Percentiles rank a stretch among this genome's conserved stretches.
Evolutionary conservation across 257 asterid genomes (phyloP).

Genomic region (Leptodermis oblonga): DNA sequence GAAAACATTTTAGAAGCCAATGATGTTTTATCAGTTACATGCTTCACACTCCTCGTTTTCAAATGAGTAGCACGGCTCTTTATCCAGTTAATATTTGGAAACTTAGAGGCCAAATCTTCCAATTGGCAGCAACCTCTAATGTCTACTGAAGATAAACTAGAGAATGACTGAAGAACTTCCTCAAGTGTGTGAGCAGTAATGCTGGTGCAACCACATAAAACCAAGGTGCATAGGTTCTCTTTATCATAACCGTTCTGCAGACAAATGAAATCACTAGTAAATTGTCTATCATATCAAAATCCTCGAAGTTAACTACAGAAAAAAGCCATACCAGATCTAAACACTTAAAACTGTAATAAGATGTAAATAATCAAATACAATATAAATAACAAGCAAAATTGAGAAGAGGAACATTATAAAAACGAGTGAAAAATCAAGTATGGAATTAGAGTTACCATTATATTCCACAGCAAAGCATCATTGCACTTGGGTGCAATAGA

Average conservation of each 20-base stretch:
- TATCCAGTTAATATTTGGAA: slow-evolving; percentile 80
- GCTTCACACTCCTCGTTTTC: slow-evolving; percentile 57
- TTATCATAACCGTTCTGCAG: slow-evolving; percentile 79
- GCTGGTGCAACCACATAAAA: slow-evolving; percentile 74
- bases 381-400: not conserved
- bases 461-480: slow-evolving; percentile 52
- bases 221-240: slow-evolving; percentile 66
- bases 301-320: not conserved
- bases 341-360: not conserved
- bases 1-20: slow-evolving; percentile 30
- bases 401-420: not conserved
- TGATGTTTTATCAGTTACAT: slow-evolving; percentile 42
- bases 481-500: slow-evolving; percentile 56
- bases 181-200: slow-evolving; percentile 68
- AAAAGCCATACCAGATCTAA: not conserved
- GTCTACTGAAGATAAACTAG: slow-evolving; percentile 61
- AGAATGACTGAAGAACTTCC: slow-evolving; percentile 63
- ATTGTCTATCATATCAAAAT: slow-evolving; percentile 3
- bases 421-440: not conserved
- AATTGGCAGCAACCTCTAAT: slow-evolving; percentile 90
- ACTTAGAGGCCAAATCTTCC: slow-evolving; percentile 70
- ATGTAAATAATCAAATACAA: not conserved
- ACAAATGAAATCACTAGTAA: slow-evolving; percentile 11
- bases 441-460: slow-evolving; percentile 50
- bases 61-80: slow-evolving; percentile 41